These are phyloP conservation scores for Plasmodium sp. DNA, from an alignment of 169 alveolate species.

Conservation along the genomic window DNA sequence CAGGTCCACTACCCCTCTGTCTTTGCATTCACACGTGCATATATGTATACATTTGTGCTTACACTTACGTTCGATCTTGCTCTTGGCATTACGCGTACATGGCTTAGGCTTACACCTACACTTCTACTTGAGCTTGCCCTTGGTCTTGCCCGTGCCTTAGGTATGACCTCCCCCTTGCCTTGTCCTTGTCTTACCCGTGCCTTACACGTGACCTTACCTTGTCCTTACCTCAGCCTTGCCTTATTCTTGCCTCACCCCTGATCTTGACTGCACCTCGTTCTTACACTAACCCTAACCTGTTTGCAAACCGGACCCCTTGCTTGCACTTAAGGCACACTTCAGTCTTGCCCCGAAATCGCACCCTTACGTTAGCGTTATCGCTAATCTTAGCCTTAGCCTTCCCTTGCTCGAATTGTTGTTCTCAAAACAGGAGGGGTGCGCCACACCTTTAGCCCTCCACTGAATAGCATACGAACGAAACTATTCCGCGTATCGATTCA, in stretches of 20 bases:
- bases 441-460: background rate
- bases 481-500: background rate
- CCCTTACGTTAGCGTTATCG: background rate
- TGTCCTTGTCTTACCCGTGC: background rate
- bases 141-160: too few relatives aligned
- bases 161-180: too few relatives aligned
- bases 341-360: background rate
- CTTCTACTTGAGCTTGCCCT: too few relatives aligned
- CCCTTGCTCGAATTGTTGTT: too few relatives aligned
- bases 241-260: background rate
- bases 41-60: too few relatives aligned
- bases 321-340: background rate
- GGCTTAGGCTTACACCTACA: too few relatives aligned
- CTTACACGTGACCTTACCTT: too few relatives aligned
- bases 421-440: too few relatives aligned
- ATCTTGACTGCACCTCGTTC: background rate
- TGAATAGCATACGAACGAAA: background rate
- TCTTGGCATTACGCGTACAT: too few relatives aligned
- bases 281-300: background rate
- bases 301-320: background rate
- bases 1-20: background rate
- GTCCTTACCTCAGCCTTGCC: background rate
- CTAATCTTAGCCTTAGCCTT: too few relatives aligned
- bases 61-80: too few relatives aligned
- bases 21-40: background rate